These are phyloP conservation scores for Candida xiaguanensis DNA, from an alignment of 805 yeast genomes.

Conservation along the genomic window DNA sequence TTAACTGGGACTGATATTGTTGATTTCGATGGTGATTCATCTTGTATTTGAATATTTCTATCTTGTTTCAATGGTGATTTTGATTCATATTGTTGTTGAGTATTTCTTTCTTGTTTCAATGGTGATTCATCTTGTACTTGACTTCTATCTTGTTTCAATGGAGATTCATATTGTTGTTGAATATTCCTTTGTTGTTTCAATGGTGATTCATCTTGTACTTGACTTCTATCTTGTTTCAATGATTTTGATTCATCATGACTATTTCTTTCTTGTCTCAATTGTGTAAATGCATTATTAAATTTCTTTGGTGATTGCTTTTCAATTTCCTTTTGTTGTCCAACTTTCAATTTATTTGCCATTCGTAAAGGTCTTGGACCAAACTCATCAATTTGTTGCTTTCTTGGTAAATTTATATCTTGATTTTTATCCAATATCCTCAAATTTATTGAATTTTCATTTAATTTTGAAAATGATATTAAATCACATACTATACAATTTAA, in stretches of 20 bases:
- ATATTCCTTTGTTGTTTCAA: too few relatives aligned
- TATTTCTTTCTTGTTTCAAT: constrained; percentile 1
- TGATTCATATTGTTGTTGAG: too few relatives aligned
- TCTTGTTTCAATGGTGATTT: constrained; percentile 2
- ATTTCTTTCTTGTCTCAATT: constrained; percentile 2
- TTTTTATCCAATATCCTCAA: constrained; percentile 8
- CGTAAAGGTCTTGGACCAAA: constrained; percentile 64
- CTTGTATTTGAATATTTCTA: not conserved
- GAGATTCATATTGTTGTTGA: too few relatives aligned
- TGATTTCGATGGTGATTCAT: not conserved
- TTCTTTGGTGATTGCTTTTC: not conserved
- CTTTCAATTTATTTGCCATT: constrained; percentile 54
- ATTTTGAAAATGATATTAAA: constrained; percentile 51
- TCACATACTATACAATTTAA: constrained; percentile 64
- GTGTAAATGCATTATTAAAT: constrained; percentile 3
- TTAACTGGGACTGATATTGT: not conserved
- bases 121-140: too few relatives aligned
- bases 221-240: too few relatives aligned
- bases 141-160: too few relatives aligned
- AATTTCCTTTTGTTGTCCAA: constrained; percentile 5
- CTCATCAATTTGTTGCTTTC: constrained; percentile 13
- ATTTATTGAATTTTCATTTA: constrained; percentile 19
- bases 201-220: too few relatives aligned
- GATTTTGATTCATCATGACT: too few relatives aligned
- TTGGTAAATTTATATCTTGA: too few relatives aligned